These are phyloP conservation scores for Solanum chilense DNA, from an alignment of 257 asterid species.

Conservation along the genomic window DNA sequence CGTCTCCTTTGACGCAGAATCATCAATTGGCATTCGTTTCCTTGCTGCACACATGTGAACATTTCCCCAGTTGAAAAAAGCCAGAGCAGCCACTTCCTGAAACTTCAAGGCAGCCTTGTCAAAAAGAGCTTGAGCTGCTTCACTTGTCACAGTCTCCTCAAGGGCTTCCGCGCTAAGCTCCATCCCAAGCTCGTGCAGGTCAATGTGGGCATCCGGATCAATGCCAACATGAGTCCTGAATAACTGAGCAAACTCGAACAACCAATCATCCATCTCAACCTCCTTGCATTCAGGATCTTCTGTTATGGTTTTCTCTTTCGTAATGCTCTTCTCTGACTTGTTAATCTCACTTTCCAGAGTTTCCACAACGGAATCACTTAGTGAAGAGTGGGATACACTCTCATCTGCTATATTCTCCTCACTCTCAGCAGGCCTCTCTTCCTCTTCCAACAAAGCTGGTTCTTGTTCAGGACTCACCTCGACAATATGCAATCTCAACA, in stretches of 20 bases:
- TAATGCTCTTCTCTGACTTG: slow-evolving; percentile 23
- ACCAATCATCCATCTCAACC: slow-evolving; percentile 95
- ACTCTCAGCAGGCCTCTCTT: slow-evolving; percentile 36
- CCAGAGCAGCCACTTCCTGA: slow-evolving; percentile 89
- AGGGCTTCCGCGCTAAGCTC: slow-evolving; percentile 88
- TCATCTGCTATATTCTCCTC: slow-evolving; percentile 40
- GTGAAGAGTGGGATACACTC: slow-evolving; percentile 33
- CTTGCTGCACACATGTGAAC: slow-evolving; percentile 97
- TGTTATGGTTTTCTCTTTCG: slow-evolving; percentile 31
- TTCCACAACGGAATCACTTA: slow-evolving; percentile 34
- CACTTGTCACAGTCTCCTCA: slow-evolving; percentile 77
- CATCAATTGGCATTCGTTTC: slow-evolving; percentile 73
- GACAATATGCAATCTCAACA: slow-evolving; percentile 77
- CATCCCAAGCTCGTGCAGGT: slow-evolving; percentile 90
- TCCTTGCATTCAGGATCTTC: slow-evolving; percentile 73
- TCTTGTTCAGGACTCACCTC: slow-evolving; percentile 94
- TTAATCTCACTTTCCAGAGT: slow-evolving; percentile 39
- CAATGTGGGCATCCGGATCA: slow-evolving; percentile 84
- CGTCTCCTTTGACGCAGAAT: slow-evolving; percentile 46
- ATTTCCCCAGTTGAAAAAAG: slow-evolving; percentile 94
- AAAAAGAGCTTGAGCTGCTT: slow-evolving; percentile 74
- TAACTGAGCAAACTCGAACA: slow-evolving; percentile 85
- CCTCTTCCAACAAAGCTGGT: slow-evolving; percentile 66
- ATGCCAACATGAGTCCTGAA: slow-evolving; percentile 83
- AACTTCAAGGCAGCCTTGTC: slow-evolving; percentile 71